Conservation (phyloP, 441 rosid genomes). For the Gossypium schwendimanii region DNA sequence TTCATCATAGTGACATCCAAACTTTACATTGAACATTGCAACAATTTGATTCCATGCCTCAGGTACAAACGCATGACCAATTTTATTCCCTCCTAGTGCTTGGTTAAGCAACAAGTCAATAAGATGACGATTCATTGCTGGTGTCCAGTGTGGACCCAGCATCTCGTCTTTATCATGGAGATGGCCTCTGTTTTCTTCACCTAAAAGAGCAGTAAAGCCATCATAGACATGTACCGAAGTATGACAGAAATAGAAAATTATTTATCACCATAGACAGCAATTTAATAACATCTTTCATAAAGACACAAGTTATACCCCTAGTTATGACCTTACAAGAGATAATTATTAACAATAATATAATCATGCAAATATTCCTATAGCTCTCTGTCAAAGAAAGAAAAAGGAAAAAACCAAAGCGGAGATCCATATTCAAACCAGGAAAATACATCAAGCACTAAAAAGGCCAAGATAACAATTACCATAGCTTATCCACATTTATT, state of each 20-base stretch:
- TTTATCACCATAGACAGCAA: background rate
- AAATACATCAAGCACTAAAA: background rate
- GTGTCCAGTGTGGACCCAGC: conserved; percentile 23
- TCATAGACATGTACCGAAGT: background rate
- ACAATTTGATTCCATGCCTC: conserved; percentile 40
- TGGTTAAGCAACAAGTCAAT: conserved; percentile 43
- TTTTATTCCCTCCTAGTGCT: conserved; percentile 42
- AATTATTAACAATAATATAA: background rate
- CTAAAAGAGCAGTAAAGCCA: conserved; percentile 23
- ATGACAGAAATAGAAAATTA: conserved; percentile 11
- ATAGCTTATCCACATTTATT: conserved; percentile 3
- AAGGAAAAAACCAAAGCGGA: background rate
- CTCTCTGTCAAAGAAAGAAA: background rate
- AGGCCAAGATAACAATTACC: background rate
- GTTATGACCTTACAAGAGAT: conserved; percentile 1
- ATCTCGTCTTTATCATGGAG: conserved; percentile 16
- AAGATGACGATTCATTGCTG: conserved; percentile 34
- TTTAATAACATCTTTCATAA: background rate
- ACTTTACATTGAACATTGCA: conserved; percentile 22
- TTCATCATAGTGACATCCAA: conserved; percentile 24
- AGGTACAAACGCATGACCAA: conserved; percentile 24
- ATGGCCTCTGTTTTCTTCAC: conserved; percentile 21
- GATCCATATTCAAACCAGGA: background rate
- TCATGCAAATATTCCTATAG: background rate
- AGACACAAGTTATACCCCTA: background rate